phyloP scores from a whole-genome alignment of 805 yeast species.

The Candida insectorum region DNA sequence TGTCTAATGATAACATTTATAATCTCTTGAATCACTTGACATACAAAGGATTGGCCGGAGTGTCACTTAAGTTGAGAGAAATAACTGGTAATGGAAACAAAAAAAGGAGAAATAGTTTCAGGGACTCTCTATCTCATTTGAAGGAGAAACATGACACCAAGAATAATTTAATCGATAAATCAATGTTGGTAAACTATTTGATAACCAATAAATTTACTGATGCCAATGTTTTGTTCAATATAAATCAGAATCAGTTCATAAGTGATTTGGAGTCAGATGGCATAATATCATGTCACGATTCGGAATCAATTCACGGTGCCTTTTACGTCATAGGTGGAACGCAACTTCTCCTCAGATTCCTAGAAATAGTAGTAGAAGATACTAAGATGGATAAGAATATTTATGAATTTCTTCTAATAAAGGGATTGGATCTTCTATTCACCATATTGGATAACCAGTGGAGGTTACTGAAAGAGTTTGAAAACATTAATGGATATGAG shows the following conservation, averaged over 20 bases:
- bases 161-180: conserved; percentile 11
- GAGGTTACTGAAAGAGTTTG: conserved; percentile 56
- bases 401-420: conserved; percentile 19
- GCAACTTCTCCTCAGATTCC: conserved; percentile 40
- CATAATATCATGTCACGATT: conserved; percentile 15
- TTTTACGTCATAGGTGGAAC: conserved; percentile 52
- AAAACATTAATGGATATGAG: conserved; percentile 57
- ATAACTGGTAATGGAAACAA: conserved; percentile 12
- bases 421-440: conserved; percentile 40
- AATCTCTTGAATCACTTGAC: conserved; percentile 40
- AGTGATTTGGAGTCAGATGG: conserved; percentile 7
- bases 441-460: conserved; percentile 43
- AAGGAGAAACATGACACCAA: background rate
- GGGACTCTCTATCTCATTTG: conserved; percentile 6
- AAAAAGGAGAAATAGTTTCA: conserved; percentile 9
- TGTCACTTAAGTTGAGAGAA: conserved; percentile 33
- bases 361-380: conserved; percentile 39
- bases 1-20: conserved; percentile 29
- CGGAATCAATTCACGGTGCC: conserved; percentile 25
- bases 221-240: conserved; percentile 20
- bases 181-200: conserved; percentile 12
- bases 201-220: conserved; percentile 11
- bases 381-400: background rate
- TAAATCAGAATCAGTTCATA: conserved; percentile 12
- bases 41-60: conserved; percentile 30